These are phyloP conservation scores for Chalciporus pseudorubinellus DNA, from an alignment of 768 basidiomycete genomes.

Conservation along the genomic window DNA sequence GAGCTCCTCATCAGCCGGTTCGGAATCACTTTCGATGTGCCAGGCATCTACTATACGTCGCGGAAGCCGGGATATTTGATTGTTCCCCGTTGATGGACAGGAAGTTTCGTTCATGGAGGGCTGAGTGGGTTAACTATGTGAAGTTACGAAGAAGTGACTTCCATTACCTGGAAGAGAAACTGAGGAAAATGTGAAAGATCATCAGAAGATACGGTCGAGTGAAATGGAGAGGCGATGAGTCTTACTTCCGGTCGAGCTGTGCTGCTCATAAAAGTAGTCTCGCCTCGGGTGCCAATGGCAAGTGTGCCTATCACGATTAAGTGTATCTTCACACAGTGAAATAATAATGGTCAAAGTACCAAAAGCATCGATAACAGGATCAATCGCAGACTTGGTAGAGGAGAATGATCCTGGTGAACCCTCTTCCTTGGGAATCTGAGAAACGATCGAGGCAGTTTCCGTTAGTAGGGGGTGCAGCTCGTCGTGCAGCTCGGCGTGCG, in stretches of 20 bases:
- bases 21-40: conserved; percentile 33
- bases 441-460: conserved; percentile 21
- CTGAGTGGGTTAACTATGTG: conserved; percentile 10
- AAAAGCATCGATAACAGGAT: conserved; percentile 48
- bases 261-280: conserved; percentile 56
- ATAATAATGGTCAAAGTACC: conserved; percentile 31
- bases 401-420: conserved; percentile 8
- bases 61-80: conserved; percentile 39
- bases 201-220: background rate
- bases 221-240: background rate
- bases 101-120: conserved; percentile 20
- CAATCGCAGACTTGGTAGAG: conserved; percentile 35
- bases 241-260: conserved; percentile 69
- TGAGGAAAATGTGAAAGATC: conserved; percentile 18
- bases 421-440: conserved; percentile 27
- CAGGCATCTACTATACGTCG: conserved; percentile 38
- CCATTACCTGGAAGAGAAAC: conserved; percentile 57
- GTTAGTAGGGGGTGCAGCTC: conserved; percentile 50
- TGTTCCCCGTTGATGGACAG: conserved; percentile 14
- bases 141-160: background rate
- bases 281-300: conserved; percentile 52
- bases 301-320: conserved; percentile 47
- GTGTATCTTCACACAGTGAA: background rate
- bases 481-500: conserved; percentile 49
- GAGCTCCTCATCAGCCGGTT: conserved; percentile 34